Evolutionary conservation across 495 filamentous ascomycete genomes (phyloP).

Genomic region (Penicillium crystallinum): DNA sequence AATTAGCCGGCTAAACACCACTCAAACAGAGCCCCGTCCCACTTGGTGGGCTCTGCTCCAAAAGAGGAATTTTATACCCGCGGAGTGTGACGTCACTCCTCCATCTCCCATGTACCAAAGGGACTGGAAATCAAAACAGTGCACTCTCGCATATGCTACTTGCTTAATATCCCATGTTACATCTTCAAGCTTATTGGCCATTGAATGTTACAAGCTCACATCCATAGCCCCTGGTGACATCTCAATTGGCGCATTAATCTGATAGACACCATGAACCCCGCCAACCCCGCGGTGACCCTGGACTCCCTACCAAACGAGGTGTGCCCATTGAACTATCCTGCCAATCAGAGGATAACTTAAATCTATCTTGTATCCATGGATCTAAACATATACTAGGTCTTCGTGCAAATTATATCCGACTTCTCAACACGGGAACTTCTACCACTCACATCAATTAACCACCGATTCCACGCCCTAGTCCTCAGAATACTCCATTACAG

Average conservation of each 20-base stretch:
- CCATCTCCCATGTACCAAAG: too few species aligned
- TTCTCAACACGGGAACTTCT: conserved; percentile 58
- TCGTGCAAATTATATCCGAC: conserved; percentile 57
- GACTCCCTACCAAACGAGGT: conserved; percentile 51
- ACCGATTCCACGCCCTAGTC: conserved; percentile 61
- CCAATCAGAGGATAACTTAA: neutral
- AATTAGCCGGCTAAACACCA: neutral
- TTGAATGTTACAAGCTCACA: neutral
- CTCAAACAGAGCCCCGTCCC: neutral
- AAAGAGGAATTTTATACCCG: neutral
- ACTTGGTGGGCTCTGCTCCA: neutral
- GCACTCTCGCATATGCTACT: neutral
- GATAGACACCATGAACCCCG: neutral
- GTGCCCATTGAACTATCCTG: neutral
- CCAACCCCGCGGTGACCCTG: conserved; percentile 14
- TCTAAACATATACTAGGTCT: conserved; percentile 45
- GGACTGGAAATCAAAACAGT: neutral
- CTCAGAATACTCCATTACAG: conserved; percentile 64
- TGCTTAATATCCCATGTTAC: neutral
- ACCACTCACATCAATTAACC: conserved; percentile 54
- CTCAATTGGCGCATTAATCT: neutral
- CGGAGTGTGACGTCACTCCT: neutral
- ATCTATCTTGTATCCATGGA: neutral
- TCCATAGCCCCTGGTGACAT: neutral
- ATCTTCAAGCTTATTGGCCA: neutral